Evolutionary conservation across 768 basidiomycete species (phyloP).

Genomic region (Peribolospora baueri): DNA sequence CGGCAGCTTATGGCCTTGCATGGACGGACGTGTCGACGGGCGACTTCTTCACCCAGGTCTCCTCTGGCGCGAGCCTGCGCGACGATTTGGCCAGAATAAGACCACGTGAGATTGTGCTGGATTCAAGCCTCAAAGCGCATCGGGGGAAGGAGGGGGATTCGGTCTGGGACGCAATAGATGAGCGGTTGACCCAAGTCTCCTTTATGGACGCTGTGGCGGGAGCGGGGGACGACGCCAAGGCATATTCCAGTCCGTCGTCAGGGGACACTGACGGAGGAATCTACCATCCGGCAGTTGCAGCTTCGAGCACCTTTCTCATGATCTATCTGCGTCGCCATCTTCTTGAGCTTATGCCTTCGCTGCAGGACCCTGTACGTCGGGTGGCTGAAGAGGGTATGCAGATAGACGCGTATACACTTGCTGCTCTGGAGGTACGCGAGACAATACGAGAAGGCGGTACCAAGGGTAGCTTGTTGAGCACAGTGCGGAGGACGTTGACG

Average conservation of each 20-base stretch:
- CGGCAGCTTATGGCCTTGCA: conserved; percentile 34
- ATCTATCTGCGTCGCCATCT: conserved; percentile 21
- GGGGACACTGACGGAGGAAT: background rate
- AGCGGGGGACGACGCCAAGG: background rate
- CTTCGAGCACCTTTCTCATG: background rate
- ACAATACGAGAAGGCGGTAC: conserved; percentile 43
- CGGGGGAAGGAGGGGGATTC: too few species aligned
- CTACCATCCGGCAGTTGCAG: background rate
- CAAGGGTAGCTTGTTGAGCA: conserved; percentile 48
- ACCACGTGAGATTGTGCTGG: conserved; percentile 59
- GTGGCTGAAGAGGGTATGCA: conserved; percentile 39
- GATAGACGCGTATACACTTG: conserved; percentile 68
- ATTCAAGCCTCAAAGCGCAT: background rate
- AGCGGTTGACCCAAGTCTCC: background rate
- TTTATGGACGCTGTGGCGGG: background rate
- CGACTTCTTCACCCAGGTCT: conserved; percentile 58
- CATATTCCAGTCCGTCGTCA: background rate
- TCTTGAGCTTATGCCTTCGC: conserved; percentile 50
- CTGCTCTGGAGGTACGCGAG: conserved; percentile 65
- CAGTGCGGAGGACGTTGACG: conserved; percentile 52
- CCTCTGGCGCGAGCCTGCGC: conserved; percentile 31
- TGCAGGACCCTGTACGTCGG: conserved; percentile 37
- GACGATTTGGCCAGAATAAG: conserved; percentile 61
- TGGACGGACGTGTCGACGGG: conserved; percentile 92
- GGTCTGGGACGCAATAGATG: too few species aligned